A percentile compares a stretch with the other conserved stretches of the same genome.
Conservation (phyloP, 1,284 basidiomycete species). For the Malassezia vespertilionis region DNA sequence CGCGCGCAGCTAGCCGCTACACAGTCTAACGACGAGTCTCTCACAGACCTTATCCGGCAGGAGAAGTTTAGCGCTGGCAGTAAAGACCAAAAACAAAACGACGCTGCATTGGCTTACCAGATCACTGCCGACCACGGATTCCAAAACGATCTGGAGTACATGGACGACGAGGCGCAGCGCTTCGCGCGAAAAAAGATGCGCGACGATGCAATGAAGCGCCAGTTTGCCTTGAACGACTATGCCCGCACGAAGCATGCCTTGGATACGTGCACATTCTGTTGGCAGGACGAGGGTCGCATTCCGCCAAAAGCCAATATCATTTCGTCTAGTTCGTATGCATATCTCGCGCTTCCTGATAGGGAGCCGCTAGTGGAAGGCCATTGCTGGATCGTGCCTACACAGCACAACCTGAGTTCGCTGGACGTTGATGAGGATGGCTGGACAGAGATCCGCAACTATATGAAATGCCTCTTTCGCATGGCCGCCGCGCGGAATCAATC, state of each 20-base stretch:
- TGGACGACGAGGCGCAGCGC: slow-evolving; percentile 89
- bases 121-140: slow-evolving; percentile 80
- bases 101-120: slow-evolving; percentile 74
- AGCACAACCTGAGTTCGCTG: slow-evolving; percentile 73
- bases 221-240: slow-evolving; percentile 94
- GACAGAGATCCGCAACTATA: slow-evolving; percentile 66
- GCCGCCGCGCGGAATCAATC: slow-evolving; percentile 70
- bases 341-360: slow-evolving; percentile 71
- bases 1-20: not conserved
- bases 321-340: slow-evolving; percentile 77
- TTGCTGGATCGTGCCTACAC: slow-evolving; percentile 82
- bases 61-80: slow-evolving; percentile 80
- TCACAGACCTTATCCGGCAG: slow-evolving; percentile 83
- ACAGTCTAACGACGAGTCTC: slow-evolving; percentile 58
- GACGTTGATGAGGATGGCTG: slow-evolving; percentile 96
- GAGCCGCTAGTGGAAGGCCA: slow-evolving; percentile 82
- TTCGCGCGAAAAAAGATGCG: slow-evolving; percentile 87
- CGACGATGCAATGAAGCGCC: slow-evolving; percentile 84
- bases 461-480: slow-evolving; percentile 96
- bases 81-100: slow-evolving; percentile 77
- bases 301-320: slow-evolving; percentile 73
- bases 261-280: slow-evolving; percentile 60
- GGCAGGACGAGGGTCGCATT: slow-evolving; percentile 49
- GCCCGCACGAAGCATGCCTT: slow-evolving; percentile 83
- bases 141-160: slow-evolving; percentile 61